Evolutionary conservation across 2,329 filamentous ascomycete species (phyloP), one percentile per base, ranked within the genome.

Genomic region (Pseudonectria buxi): DNA sequence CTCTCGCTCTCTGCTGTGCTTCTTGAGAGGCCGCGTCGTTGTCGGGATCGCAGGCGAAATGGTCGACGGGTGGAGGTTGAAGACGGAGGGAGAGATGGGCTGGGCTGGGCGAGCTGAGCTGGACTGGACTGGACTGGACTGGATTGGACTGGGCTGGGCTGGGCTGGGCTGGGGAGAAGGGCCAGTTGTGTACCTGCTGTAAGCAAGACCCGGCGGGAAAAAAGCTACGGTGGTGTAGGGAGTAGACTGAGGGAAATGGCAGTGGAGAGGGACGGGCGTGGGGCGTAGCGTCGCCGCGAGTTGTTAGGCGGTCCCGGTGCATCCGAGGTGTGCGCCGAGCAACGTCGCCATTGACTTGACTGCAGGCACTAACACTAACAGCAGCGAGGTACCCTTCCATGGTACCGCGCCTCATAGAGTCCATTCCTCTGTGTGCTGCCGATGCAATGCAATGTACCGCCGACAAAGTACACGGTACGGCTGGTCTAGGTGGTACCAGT

Each of bases 191-290:
- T 22, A 22, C 18, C 18, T 22, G 5, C 18, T 22, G 18, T 53
- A 53, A 53, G 50, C 50, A 53, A 45, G 44, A 53, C 43, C 37
- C n/a, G 24, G 45, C 41, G 42, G 41, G 41, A 46, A 51, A 51
- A 53, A 51, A 49, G 48, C 46, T 53, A 51, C 50, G 46, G 50
- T 53, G 50, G 50, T n/a, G n/a, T n/a, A n/a, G n/a, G n/a, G n/a
- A 27, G 12, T 4, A 14, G 11, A 4, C 11, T 9, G 13, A 43
- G 48, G 50, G 47, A 53, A 51, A 51, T 49, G 46, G 50, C 46
- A 50, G 46, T 53, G 50, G 49, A 45, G 39, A 45, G 44, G 35
- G 32, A 32, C 37, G 43, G 47, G 45, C 44, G 48, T 51, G 49
- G 49, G 47, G 38, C 49, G 29, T 35, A 40, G 30, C 26, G 26